Conservation (phyloP, 179 eudicot species). For the Silene coronaria region DNA sequence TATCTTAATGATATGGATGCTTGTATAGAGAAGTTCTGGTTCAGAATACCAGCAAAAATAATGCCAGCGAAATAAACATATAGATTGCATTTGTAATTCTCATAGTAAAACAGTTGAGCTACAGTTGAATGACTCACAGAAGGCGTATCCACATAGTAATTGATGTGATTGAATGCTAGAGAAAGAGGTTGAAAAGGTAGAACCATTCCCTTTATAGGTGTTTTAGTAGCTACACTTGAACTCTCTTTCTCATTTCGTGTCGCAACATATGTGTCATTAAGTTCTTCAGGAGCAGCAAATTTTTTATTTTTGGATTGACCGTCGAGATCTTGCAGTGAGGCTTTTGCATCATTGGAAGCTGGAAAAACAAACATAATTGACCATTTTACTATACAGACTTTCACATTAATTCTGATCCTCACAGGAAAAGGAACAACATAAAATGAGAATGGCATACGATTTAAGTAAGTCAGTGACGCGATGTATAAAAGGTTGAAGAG, state of each 20-base stretch:
- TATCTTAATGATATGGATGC: too few relatives aligned
- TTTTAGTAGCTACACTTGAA: too few relatives aligned
- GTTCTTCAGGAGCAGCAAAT: neutral
- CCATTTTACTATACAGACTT: too few relatives aligned
- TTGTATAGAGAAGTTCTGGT: too few relatives aligned
- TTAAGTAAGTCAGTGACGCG: slow-evolving; percentile 43
- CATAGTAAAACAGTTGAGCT: too few relatives aligned
- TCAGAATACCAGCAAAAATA: too few relatives aligned
- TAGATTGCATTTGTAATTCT: too few relatives aligned
- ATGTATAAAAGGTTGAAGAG: slow-evolving; percentile 60
- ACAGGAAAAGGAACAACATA: too few relatives aligned
- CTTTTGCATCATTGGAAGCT: slow-evolving; percentile 56
- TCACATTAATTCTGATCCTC: too few relatives aligned
- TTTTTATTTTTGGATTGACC: slow-evolving; percentile 20
- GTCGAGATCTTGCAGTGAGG: slow-evolving; percentile 30
- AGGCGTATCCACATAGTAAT: slow-evolving; percentile 82
- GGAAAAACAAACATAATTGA: slow-evolving; percentile 11
- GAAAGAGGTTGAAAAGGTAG: slow-evolving; percentile 77
- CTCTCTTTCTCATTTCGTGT: neutral
- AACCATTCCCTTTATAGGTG: slow-evolving; percentile 54
- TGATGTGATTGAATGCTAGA: slow-evolving; percentile 66
- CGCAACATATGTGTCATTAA: slow-evolving; percentile 14
- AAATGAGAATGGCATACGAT: slow-evolving; percentile 40
- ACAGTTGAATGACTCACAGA: too few relatives aligned
- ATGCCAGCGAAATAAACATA: too few relatives aligned